These are phyloP conservation scores for Eudorina sp. DNA, from an alignment of 139 green algal species.

Conservation along the genomic window DNA sequence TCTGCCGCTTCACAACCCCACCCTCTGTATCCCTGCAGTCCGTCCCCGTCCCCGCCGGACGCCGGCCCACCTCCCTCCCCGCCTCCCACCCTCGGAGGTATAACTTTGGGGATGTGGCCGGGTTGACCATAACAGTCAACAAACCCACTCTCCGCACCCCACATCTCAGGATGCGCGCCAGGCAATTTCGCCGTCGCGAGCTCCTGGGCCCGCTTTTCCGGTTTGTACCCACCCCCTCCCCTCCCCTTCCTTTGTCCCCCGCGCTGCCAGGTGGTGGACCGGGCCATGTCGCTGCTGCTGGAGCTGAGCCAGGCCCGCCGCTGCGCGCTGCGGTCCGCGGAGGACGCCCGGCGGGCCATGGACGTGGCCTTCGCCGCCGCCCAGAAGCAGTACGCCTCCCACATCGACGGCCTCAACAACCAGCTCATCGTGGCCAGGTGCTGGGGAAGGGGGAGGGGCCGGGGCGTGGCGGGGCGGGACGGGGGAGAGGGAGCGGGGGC, in stretches of 20 bases:
- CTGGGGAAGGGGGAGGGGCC: neutral
- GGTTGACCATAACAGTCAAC: too few species aligned
- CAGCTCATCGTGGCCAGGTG: conserved; percentile 49
- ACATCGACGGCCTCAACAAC: conserved; percentile 58
- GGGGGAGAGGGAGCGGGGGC: neutral
- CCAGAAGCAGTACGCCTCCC: conserved; percentile 51
- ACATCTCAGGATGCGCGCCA: too few species aligned
- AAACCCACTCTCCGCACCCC: too few species aligned
- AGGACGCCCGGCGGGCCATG: conserved; percentile 51
- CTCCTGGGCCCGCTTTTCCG: too few species aligned
- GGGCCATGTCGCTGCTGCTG: conserved; percentile 55
- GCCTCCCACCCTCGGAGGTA: too few species aligned
- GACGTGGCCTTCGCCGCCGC: conserved; percentile 40
- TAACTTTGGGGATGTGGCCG: too few species aligned
- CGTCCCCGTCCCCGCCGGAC: too few species aligned
- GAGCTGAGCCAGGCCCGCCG: conserved; percentile 44
- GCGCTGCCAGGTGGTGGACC: conserved; percentile 51
- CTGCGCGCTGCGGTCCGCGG: conserved; percentile 9
- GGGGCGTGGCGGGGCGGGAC: neutral
- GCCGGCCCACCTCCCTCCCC: too few species aligned
- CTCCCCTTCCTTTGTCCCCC: neutral
- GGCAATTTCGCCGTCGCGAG: too few species aligned
- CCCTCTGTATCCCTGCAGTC: too few species aligned
- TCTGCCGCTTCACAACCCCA: too few species aligned
- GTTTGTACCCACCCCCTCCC: too few species aligned